Evolutionary conservation across 495 filamentous ascomycete genomes (phyloP), one percentile per base, ranked within the genome.

Genomic region (Bryoglossum gracile): DNA sequence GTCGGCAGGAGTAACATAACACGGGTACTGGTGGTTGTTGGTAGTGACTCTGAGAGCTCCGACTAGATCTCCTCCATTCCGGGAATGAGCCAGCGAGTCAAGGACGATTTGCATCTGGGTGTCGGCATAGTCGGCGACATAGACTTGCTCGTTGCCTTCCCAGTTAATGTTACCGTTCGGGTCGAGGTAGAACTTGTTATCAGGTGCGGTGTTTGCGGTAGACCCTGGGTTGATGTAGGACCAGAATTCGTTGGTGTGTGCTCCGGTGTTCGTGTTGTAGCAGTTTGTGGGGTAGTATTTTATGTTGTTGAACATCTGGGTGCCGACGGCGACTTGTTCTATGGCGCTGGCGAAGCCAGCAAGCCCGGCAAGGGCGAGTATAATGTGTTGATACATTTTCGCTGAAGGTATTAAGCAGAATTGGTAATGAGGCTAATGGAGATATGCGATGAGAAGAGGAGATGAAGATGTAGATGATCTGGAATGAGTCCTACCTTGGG

Each of bases 221-320:
- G 11, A 13, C 5, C 8, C 4, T 5, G 34, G 34, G 34, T 37
- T 13, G 16, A 8, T 37, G 16, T 37, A 37, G 14, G 34, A 8
- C 34, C 34, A 37, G 34, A 37, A 37, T 37, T 37, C 34, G 34
- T 37, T 37, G 5, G 34, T 37, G 14, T 37, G 34, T 16, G 14
- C 6, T 5, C 34, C 34, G 16, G 34, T 37, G 14, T 37, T 37
- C 8, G 8, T 37, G 16, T 37, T 37, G 16, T 37, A 37, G 34
- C 34, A 37, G 34, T 37, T 37, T 13, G 34, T 37, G 8, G 34
- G 34, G 16, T 37, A 37, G 34, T 37, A 37, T 14, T 37, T 37
- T 6, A 37, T 37, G 34, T 37, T 37, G 4, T 37, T 6, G 34
- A 37, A 37, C 5, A 14, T n/a, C 8, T 14, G 8, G 14, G 5